Evolutionary conservation across 768 basidiomycete genomes (phyloP), one percentile per base, ranked within the genome.

Genomic region (Dacryopinax spathularia): DNA sequence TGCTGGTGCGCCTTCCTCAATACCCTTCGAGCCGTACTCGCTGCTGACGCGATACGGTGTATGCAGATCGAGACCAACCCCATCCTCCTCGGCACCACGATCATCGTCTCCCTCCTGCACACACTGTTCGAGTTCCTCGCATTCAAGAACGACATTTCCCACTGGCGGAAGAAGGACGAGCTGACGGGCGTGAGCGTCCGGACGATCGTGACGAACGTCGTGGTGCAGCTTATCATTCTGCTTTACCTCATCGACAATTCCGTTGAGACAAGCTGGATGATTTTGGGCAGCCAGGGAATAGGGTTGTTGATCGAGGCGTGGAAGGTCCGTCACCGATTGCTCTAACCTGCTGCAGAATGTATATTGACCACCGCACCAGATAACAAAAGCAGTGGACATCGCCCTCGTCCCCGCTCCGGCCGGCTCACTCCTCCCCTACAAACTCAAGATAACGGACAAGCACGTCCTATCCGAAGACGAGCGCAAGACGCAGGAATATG

Each of bases 191-290:
- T 99, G 15, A 95, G 92, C 61, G 82, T 99, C 67, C 84, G 93
- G 33, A 76, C 78, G 2, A 88, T 99, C 68, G 72, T 97, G 68
- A 90, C 91, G 36, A 99, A 98, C 73, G 91, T 94, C 66, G 84
- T 97, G 72, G 88, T 93, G n/a, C 89, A 94, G 77, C 73, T 88
- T 31, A 79, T 98, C 69, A 86, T 96, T 69, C 78, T 95, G 33
- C 79, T 98, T 20, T 98, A 96, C 75, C 86, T 98, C 68, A 85
- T 94, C 69, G 94, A 96, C 76, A 94, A 93, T 73, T 91, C 89
- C 68, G 86, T 90, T 62, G 89, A 97, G 72, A 99, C 95, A 33
- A 91, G 87, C 70, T 95, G 91, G 88, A 97, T 97, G 91, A 97
- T 98, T 73, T 81, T 97, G 27, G 81, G 92, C 73, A 86, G 88